A percentile compares a stretch with the other conserved stretches of the same genome.
These are phyloP conservation scores for Achlya hypogyna DNA, from an alignment of 352 stramenopile genomes.

Conservation along the genomic window DNA sequence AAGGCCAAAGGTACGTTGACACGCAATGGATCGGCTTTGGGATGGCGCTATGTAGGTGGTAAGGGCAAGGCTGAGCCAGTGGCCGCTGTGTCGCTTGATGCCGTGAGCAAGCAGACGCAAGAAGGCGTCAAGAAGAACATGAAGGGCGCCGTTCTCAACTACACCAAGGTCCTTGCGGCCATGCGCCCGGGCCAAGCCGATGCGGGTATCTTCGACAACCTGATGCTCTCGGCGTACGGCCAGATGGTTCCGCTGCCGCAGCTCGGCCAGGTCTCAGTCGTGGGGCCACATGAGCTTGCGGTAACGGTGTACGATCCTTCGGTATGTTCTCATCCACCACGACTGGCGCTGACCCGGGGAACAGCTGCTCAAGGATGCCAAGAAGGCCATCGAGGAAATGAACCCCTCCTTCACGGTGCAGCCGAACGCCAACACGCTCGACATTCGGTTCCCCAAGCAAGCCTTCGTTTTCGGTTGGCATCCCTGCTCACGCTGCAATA, in stretches of 20 bases:
- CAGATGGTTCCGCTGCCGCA: slow-evolving; percentile 67
- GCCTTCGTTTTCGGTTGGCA: slow-evolving; percentile 1
- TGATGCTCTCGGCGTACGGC: slow-evolving; percentile 72
- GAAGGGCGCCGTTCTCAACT: slow-evolving; percentile 63
- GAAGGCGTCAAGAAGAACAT: slow-evolving; percentile 55
- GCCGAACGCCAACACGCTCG: slow-evolving; percentile 50
- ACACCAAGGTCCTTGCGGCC: slow-evolving; percentile 57
- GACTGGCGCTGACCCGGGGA: background rate
- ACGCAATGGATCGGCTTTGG: background rate
- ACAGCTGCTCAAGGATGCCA: slow-evolving; percentile 58
- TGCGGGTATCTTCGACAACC: slow-evolving; percentile 71
- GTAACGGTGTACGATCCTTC: slow-evolving; percentile 75
- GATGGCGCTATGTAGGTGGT: background rate
- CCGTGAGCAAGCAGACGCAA: background rate
- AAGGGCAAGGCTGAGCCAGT: background rate
- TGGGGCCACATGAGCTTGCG: slow-evolving; percentile 47
- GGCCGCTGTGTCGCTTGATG: background rate
- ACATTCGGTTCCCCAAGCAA: slow-evolving; percentile 78
- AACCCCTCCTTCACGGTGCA: slow-evolving; percentile 70
- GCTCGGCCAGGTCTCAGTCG: slow-evolving; percentile 65
- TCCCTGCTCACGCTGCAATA: slow-evolving; percentile 18
- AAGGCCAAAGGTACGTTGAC: slow-evolving; percentile 1
- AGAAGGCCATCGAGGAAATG: slow-evolving; percentile 60
- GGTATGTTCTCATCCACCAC: slow-evolving; percentile 26
- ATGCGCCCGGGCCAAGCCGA: slow-evolving; percentile 75